Evolutionary conservation across 2,329 filamentous ascomycete genomes (phyloP).

Genomic region (Colletotrichum sp.): DNA sequence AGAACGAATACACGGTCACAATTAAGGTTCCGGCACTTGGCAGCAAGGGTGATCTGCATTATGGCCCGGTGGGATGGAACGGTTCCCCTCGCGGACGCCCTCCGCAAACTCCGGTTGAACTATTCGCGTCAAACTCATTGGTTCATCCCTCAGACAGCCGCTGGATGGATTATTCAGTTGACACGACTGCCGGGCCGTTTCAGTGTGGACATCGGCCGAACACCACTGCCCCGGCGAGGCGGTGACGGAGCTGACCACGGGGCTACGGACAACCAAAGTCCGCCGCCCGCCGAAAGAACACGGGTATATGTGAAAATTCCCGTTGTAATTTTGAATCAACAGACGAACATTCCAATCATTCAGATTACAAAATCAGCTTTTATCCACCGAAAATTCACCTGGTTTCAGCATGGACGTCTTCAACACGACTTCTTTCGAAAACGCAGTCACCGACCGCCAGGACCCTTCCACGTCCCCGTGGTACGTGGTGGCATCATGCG

Average conservation of each 20-base stretch:
- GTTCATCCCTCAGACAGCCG: neutral
- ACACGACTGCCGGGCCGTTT: neutral
- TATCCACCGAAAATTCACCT: neutral
- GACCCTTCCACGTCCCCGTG: neutral
- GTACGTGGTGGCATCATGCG: neutral
- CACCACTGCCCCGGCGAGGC: neutral
- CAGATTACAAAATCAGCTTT: neutral
- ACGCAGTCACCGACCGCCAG: neutral
- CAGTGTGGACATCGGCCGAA: neutral
- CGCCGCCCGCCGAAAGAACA: neutral
- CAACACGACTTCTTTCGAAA: neutral
- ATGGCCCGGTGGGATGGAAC: neutral
- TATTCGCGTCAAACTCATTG: neutral
- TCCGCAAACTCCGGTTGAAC: neutral
- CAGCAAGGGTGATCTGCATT: neutral
- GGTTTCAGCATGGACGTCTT: neutral
- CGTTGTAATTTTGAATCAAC: neutral
- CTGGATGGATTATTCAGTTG: neutral
- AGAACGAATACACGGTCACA: neutral
- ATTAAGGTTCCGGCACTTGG: neutral
- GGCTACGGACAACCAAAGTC: neutral
- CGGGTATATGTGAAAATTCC: neutral
- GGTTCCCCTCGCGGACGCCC: neutral
- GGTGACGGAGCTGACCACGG: neutral
- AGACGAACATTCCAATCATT: neutral